phyloP scores from a whole-genome alignment of 441 rosid genomes.

The Croton laevigatus region DNA sequence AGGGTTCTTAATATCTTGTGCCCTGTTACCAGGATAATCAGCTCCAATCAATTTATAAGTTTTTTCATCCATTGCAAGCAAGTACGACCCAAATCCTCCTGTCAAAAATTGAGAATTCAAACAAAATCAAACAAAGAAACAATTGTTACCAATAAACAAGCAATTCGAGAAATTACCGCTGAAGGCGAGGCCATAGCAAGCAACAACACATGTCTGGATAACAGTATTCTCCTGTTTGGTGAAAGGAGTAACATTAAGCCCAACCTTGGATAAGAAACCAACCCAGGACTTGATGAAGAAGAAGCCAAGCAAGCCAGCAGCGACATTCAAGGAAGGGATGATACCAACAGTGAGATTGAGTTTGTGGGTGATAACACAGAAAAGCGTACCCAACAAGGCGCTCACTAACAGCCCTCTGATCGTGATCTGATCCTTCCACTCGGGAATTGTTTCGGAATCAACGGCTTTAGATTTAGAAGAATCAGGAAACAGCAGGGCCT shows the following conservation, averaged over 20 bases:
- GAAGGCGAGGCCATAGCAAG: conserved; percentile 88
- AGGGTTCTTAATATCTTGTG: conserved; percentile 65
- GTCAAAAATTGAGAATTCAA: conserved; percentile 14
- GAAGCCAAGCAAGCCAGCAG: conserved; percentile 85
- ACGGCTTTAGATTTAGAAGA: conserved; percentile 22
- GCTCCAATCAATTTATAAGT: conserved; percentile 77
- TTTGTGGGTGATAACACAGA: conserved; percentile 87
- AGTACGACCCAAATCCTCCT: conserved; percentile 88
- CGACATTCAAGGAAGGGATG: conserved; percentile 86
- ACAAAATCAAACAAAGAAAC: not conserved
- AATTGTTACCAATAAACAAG: not conserved
- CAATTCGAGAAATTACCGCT: conserved; percentile 42
- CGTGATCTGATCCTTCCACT: conserved; percentile 89
- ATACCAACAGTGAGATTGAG: conserved; percentile 86
- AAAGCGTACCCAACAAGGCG: conserved; percentile 61
- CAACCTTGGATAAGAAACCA: conserved; percentile 56
- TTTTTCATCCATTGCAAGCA: conserved; percentile 81
- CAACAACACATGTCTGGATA: conserved; percentile 89
- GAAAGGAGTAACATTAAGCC: conserved; percentile 57
- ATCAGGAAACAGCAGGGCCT: conserved; percentile 36
- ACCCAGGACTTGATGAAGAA: conserved; percentile 91
- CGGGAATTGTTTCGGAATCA: conserved; percentile 45
- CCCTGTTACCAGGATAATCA: conserved; percentile 79
- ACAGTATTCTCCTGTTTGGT: conserved; percentile 87
- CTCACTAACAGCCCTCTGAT: conserved; percentile 64